These are phyloP conservation scores for Biscogniauxia mediterranea DNA, from an alignment of 2,329 filamentous ascomycete species.

Conservation along the genomic window DNA sequence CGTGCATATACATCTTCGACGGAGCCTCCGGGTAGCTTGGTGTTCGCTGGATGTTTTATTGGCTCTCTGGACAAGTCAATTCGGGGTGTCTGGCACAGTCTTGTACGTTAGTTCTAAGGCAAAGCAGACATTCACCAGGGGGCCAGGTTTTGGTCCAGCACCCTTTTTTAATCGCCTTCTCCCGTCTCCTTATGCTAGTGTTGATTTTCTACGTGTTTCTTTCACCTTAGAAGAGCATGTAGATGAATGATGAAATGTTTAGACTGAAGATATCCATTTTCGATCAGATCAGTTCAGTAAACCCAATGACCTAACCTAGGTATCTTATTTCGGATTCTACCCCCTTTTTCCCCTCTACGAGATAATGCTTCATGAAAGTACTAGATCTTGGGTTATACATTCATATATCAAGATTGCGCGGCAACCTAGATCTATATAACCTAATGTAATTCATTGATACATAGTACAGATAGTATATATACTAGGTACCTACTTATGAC, in stretches of 20 bases:
- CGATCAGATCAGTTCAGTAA: too few relatives aligned
- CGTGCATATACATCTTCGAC: not conserved
- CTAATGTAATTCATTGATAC: too few relatives aligned
- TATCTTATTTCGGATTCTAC: too few relatives aligned
- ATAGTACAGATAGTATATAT: too few relatives aligned
- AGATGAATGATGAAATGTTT: not conserved
- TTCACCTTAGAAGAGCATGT: not conserved
- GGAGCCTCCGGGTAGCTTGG: not conserved
- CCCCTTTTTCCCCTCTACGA: too few relatives aligned
- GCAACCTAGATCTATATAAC: too few relatives aligned
- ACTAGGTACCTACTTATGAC: too few relatives aligned
- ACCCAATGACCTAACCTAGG: too few relatives aligned
- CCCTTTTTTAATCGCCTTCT: not conserved
- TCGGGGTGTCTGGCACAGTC: constrained; percentile 12
- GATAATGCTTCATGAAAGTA: too few relatives aligned
- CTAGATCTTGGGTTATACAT: too few relatives aligned
- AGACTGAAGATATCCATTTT: too few relatives aligned
- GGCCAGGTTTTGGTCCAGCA: constrained; percentile 33
- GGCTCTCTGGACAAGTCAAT: constrained; percentile 22
- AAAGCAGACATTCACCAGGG: constrained; percentile 24
- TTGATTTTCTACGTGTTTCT: not conserved
- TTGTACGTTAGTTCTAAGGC: constrained; percentile 24
- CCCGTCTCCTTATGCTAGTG: not conserved
- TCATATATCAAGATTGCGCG: too few relatives aligned
- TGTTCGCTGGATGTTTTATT: constrained; percentile 33